These are phyloP conservation scores for Plasmodium malariae DNA, from an alignment of 169 alveolate genomes.

Conservation along the genomic window DNA sequence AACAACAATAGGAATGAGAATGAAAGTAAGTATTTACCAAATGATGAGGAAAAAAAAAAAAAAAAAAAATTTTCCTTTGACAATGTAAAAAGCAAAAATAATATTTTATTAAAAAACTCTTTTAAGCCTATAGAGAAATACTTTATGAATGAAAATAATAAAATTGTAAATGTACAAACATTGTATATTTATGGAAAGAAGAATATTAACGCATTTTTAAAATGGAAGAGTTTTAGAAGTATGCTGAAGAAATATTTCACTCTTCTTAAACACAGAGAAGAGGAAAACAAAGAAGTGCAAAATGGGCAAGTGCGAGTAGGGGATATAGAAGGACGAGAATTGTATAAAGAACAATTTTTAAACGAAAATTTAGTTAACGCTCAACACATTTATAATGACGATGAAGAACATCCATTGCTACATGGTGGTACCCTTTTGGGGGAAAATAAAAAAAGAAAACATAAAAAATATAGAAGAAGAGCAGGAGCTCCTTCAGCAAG, in stretches of 20 bases:
- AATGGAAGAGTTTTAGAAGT: conserved; percentile 54
- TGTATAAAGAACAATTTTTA: background rate
- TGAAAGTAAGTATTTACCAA: background rate
- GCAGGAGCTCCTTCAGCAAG: background rate
- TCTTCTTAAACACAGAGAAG: conserved; percentile 20
- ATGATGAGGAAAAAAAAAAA: background rate
- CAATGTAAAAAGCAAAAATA: background rate
- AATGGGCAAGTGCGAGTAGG: background rate
- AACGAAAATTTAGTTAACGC: too few species aligned
- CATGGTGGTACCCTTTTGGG: background rate
- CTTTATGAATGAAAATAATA: conserved; percentile 8
- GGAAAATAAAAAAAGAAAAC: conserved; percentile 29
- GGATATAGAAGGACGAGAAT: background rate
- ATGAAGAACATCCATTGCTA: background rate
- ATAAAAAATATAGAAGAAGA: conserved; percentile 2
- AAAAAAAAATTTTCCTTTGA: background rate
- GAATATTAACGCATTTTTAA: conserved; percentile 56
- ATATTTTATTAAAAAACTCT: conserved; percentile 6
- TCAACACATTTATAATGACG: background rate
- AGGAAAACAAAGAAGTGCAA: background rate
- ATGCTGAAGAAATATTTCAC: conserved; percentile 44
- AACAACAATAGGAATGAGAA: background rate
- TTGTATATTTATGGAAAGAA: conserved; percentile 70
- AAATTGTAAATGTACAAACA: conserved; percentile 40
- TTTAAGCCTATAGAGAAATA: conserved; percentile 22